Evolutionary conservation across 2,329 filamentous ascomycete species (phyloP).

Genomic region (Colletotrichum filicis): DNA sequence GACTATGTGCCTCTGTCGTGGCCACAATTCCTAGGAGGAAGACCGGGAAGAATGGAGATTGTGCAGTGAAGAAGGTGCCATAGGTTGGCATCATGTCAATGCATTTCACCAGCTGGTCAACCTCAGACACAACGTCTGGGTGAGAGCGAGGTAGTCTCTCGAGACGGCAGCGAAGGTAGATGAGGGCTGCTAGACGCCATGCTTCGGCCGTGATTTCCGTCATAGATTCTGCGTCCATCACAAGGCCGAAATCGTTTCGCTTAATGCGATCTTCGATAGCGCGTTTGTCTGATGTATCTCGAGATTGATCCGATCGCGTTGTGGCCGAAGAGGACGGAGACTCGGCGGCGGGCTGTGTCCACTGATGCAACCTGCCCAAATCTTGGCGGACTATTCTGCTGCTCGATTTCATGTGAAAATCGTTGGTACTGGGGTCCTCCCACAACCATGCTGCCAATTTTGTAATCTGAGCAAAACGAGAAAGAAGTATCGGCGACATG

Average conservation of each 20-base stretch:
- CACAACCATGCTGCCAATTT: constrained; percentile 47
- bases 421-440: not conserved
- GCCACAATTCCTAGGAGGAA: constrained; percentile 53
- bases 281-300: not conserved
- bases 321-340: not conserved
- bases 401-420: constrained; percentile 15
- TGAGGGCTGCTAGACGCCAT: constrained; percentile 51
- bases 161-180: constrained; percentile 52
- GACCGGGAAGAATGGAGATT: constrained; percentile 53
- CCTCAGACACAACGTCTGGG: constrained; percentile 44
- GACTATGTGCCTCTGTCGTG: constrained; percentile 41
- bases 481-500: constrained; percentile 52
- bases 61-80: constrained; percentile 52
- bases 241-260: constrained; percentile 5
- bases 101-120: constrained; percentile 48
- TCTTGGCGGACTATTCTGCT: constrained; percentile 42
- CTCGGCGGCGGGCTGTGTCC: not conserved
- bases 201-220: constrained; percentile 53
- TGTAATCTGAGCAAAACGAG: constrained; percentile 51
- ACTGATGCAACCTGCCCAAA: constrained; percentile 36
- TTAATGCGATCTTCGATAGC: not conserved
- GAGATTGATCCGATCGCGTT: not conserved
- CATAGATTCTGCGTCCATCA: constrained; percentile 42
- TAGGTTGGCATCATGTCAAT: constrained; percentile 54
- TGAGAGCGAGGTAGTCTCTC: constrained; percentile 52